Evolutionary conservation across 768 basidiomycete genomes (phyloP), one percentile per base, ranked within the genome.

Genomic region (Suillus brevipes): DNA sequence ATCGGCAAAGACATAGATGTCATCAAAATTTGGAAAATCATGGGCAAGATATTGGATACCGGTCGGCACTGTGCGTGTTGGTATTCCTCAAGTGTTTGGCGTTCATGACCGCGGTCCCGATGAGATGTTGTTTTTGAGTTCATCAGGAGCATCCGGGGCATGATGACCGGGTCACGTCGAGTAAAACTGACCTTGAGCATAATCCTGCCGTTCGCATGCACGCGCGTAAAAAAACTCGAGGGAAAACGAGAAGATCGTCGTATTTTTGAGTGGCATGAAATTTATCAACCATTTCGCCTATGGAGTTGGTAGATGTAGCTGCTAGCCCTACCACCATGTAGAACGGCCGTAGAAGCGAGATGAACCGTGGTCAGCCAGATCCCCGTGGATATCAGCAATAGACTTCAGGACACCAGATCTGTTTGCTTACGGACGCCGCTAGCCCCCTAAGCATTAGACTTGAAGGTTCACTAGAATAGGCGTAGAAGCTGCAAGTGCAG

Each of bases 11-110:
- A 25, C 40, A 42, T 40, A 10, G 25, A 40, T 59, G 10, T 58
- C 13, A 59, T 40, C 38, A 40, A 28, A 28, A 40, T 42, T 38
- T 8, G 36, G 37, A 58, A 38, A 58, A 40, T 58, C 38, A 25
- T 58, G 10, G 37, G 37, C 23, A 37, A 58, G 36, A 58, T 37
- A 58, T 59, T 42, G 58, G 58, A 59, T 28, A 42, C 25, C 58
- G 40, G 40, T 59, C 3, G 40, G 58, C 28, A 42, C 40, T 42
- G 57, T 20, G 53, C 31, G 38, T 59, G 38, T 23, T 37, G n/a
- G 25, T 28, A n/a, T 59, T 59, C 38, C 18, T 59, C 18, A 59
- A 18, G 16, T 59, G 53, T 20, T 20, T 28, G 3, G 25, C 18
- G 25, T 28, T 20, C 40, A 59, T 42, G 6, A 28, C 38, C 55